These are phyloP conservation scores for Paramecium tetraurelia DNA, from an alignment of 73 alveolate genomes.

Conservation along the genomic window DNA sequence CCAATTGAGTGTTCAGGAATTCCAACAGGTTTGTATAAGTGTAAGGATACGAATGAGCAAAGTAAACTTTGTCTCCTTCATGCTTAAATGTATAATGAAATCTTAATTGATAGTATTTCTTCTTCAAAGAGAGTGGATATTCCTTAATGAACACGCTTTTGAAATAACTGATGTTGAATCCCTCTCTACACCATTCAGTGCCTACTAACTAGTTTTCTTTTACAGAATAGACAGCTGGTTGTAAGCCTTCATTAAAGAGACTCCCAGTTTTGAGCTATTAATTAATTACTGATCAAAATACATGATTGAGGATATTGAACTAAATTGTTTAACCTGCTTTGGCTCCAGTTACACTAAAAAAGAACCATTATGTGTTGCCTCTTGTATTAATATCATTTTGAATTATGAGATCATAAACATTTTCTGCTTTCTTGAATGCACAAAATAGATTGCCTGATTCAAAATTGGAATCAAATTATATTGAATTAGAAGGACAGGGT, in stretches of 20 bases:
- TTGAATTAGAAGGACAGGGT: not conserved
- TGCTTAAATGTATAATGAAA: too few species aligned
- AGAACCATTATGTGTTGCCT: slow-evolving; percentile 75
- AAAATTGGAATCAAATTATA: slow-evolving; percentile 59
- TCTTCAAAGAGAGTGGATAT: too few species aligned
- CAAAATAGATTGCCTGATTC: slow-evolving; percentile 75
- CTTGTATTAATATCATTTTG: slow-evolving; percentile 73
- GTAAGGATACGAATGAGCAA: too few species aligned
- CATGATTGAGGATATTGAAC: slow-evolving; percentile 54
- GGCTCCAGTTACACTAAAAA: slow-evolving; percentile 58
- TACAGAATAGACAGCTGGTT: slow-evolving; percentile 49
- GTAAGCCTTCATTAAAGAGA: slow-evolving; percentile 55
- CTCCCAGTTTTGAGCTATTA: slow-evolving; percentile 55
- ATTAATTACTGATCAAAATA: not conserved
- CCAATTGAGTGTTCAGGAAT: too few species aligned
- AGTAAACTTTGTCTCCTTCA: too few species aligned
- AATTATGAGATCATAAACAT: slow-evolving; percentile 65
- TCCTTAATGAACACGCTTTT: too few species aligned
- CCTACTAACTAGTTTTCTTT: slow-evolving; percentile 33
- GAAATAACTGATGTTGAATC: too few species aligned
- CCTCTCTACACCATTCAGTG: slow-evolving; percentile 56
- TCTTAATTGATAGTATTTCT: too few species aligned
- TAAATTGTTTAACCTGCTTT: slow-evolving; percentile 60
- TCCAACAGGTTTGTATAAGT: too few species aligned
- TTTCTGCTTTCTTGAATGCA: slow-evolving; percentile 64